A percentile compares a stretch with the other conserved stretches of the same genome.
These are phyloP conservation scores for Globisporangium abappressorium DNA, from an alignment of 352 stramenopile genomes.

Conservation along the genomic window DNA sequence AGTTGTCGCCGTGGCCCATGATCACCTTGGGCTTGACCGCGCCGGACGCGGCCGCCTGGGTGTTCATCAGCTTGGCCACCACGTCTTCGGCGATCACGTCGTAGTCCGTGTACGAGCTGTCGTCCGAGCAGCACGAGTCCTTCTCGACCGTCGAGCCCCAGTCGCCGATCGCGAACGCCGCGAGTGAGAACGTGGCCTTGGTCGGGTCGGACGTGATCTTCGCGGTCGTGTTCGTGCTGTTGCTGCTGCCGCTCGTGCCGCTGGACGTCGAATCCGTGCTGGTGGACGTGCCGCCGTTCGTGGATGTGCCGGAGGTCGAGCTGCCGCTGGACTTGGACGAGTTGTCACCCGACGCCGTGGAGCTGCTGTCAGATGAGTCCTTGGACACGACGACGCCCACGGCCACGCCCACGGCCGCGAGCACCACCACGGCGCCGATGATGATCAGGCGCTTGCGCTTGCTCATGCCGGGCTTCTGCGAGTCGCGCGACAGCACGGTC, in stretches of 20 bases:
- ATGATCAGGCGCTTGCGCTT: conserved; percentile 35
- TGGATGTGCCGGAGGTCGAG: conserved; percentile 6
- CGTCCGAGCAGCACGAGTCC: conserved; percentile 65
- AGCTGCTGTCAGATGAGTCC: conserved; percentile 21
- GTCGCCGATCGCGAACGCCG: conserved; percentile 69
- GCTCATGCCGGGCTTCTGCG: conserved; percentile 12
- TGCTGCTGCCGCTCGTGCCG: neutral
- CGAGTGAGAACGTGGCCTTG: conserved; percentile 36
- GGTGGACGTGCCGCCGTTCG: neutral
- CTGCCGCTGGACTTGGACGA: conserved; percentile 6
- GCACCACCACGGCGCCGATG: conserved; percentile 28
- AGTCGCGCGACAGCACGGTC: conserved; percentile 15
- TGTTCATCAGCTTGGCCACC: conserved; percentile 50
- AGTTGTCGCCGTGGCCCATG: conserved; percentile 73
- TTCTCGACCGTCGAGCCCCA: conserved; percentile 67
- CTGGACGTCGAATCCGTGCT: neutral
- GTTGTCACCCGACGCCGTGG: conserved; percentile 14
- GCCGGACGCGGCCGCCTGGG: conserved; percentile 25
- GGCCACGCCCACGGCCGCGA: conserved; percentile 40
- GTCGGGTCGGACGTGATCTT: conserved; percentile 19
- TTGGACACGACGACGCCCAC: conserved; percentile 48
- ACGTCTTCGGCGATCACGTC: conserved; percentile 78
- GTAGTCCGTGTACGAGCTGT: conserved; percentile 51
- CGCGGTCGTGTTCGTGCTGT: neutral
- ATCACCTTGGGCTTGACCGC: conserved; percentile 43